Evolutionary conservation across 495 filamentous ascomycete genomes (phyloP).

Genomic region (Apodospora peruviana): DNA sequence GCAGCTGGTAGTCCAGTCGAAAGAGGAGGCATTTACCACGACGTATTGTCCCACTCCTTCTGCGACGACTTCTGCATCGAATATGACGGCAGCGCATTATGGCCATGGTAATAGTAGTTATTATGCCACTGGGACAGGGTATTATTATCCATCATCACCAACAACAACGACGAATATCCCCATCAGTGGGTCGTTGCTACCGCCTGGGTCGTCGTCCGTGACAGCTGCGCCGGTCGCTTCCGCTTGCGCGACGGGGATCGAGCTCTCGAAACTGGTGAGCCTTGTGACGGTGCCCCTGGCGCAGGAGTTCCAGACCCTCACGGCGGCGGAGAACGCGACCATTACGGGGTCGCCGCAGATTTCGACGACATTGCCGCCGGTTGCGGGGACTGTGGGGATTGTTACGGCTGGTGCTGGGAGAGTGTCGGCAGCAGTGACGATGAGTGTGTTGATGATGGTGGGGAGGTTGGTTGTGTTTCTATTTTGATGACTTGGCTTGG

Average conservation of each 20-base stretch:
- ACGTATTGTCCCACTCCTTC: conserved; percentile 9
- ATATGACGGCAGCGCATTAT: background rate
- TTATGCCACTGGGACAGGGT: background rate
- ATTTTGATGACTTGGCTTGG: no score
- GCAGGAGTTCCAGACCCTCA: background rate
- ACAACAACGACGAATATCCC: background rate
- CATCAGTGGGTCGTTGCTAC: background rate
- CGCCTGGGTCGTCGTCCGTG: background rate
- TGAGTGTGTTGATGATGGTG: no score
- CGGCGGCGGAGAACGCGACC: background rate
- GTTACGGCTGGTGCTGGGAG: background rate
- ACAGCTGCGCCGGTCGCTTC: background rate
- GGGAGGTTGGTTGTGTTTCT: background rate
- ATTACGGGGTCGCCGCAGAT: background rate
- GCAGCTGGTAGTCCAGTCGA: conserved; percentile 16
- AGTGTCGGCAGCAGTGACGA: background rate
- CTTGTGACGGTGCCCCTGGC: background rate
- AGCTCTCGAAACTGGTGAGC: background rate
- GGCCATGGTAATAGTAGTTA: background rate
- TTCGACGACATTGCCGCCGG: no score
- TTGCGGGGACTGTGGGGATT: background rate
- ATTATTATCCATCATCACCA: background rate
- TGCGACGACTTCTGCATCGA: background rate
- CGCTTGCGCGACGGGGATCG: background rate
- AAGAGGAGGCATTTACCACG: conserved; percentile 6